Conservation (phyloP, 192 early-diverging fungal species). For the Coemansia erecta region DNA sequence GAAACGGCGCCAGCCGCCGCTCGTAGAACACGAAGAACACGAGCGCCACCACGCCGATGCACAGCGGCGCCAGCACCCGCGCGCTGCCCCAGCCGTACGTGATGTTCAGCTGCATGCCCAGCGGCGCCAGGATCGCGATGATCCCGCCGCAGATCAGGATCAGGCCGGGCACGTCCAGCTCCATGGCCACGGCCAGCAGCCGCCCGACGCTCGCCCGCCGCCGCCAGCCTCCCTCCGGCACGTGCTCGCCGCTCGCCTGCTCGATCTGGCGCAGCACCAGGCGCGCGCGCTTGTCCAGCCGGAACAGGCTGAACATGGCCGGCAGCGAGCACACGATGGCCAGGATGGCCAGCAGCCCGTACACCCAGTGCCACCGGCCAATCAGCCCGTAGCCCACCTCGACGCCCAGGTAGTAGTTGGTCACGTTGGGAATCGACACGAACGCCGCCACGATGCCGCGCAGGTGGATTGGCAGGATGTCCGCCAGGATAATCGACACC, state of each 20-base stretch:
- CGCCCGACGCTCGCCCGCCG: slow-evolving; percentile 1
- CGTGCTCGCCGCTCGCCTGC: too few relatives aligned
- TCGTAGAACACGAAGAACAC: slow-evolving; percentile 57
- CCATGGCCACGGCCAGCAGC: slow-evolving; percentile 12
- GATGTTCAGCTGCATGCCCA: slow-evolving; percentile 45
- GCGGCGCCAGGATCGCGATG: slow-evolving; percentile 37
- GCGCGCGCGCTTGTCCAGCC: slow-evolving; percentile 31
- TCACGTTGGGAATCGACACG: slow-evolving; percentile 37
- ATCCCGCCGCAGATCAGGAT: slow-evolving; percentile 38
- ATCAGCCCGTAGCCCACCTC: slow-evolving; percentile 31
- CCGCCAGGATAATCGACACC: slow-evolving; percentile 41
- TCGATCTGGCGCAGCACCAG: slow-evolving; percentile 1
- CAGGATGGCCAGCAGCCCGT: slow-evolving; percentile 35
- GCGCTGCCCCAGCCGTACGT: slow-evolving; percentile 58
- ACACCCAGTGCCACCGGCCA: slow-evolving; percentile 45
- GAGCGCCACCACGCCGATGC: slow-evolving; percentile 26
- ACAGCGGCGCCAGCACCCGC: slow-evolving; percentile 50
- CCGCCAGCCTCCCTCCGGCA: too few relatives aligned
- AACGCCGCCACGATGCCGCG: slow-evolving; percentile 33
- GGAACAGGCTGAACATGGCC: slow-evolving; percentile 18
- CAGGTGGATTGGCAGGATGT: slow-evolving; percentile 41
- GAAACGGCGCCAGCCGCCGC: slow-evolving; percentile 59
- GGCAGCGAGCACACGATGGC: slow-evolving; percentile 38
- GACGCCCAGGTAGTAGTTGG: slow-evolving; percentile 47
- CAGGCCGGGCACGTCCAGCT: slow-evolving; percentile 38